Conservation (phyloP, 768 basidiomycete species). For the Hygrocybe coccinea region DNA sequence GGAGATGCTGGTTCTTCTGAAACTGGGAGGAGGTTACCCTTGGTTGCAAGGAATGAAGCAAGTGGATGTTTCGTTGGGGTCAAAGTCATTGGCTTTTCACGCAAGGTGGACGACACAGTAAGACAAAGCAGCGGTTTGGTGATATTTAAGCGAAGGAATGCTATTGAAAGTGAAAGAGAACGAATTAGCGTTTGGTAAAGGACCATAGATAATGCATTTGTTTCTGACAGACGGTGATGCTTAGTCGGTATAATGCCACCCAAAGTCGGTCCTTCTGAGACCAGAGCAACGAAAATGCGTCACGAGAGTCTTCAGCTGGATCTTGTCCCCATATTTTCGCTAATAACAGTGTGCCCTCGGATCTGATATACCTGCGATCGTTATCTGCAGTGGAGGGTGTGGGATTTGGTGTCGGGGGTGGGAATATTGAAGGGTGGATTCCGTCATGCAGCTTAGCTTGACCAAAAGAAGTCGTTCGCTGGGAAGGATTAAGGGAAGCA, state of each 20-base stretch:
- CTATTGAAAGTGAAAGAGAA: constrained; percentile 37
- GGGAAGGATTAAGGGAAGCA: constrained; percentile 39
- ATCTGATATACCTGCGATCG: constrained; percentile 71
- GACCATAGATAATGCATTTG: background rate
- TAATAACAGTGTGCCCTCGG: constrained; percentile 71
- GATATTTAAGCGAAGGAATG: constrained; percentile 66
- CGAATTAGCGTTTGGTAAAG: background rate
- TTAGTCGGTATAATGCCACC: constrained; percentile 76
- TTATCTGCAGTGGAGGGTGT: constrained; percentile 66
- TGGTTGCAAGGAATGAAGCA: constrained; percentile 33
- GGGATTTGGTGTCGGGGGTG: constrained; percentile 81
- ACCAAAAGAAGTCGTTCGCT: constrained; percentile 48
- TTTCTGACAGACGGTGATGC: constrained; percentile 72
- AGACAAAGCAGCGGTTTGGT: constrained; percentile 76
- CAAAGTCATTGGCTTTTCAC: constrained; percentile 62
- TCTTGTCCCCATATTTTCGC: constrained; percentile 74
- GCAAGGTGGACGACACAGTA: constrained; percentile 81
- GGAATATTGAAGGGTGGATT: constrained; percentile 64
- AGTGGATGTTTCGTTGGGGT: constrained; percentile 43
- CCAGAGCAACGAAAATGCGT: constrained; percentile 65
- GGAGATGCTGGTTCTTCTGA: constrained; percentile 34
- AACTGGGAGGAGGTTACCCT: constrained; percentile 33
- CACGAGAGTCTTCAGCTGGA: constrained; percentile 39
- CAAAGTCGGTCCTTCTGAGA: constrained; percentile 55
- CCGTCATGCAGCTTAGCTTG: constrained; percentile 35